Base-by-base conservation (phyloP, 306 rosid species). In the Vachellia pachyceras region DNA sequence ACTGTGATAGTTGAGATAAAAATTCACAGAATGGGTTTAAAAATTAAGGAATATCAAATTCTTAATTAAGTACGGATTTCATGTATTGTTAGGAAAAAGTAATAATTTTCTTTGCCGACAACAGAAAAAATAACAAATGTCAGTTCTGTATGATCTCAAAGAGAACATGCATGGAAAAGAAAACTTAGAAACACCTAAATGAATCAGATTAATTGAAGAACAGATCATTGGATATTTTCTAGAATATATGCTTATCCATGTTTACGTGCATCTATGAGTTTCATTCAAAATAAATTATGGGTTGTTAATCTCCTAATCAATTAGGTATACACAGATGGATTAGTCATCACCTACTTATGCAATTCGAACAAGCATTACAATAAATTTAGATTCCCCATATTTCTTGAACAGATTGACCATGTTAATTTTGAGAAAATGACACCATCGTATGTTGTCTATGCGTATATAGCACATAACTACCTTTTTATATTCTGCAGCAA, bases 211-310 rank as follows among this genome's bases (percentile, higher is more conserved):
- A 29, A 29, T 29, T n/a, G n/a, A 29, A 0, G 49, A 33, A 9
- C 47, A n/a, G n/a, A n/a, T n/a, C n/a, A n/a, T n/a, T n/a, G n/a
- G n/a, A n/a, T 39, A 39, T 20, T n/a, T n/a, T 66, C 52, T 18
- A 22, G 49, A 10, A 69, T 29, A 29, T 29, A 29, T 42, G 49
- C 15, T 9, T 17, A 3, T 20, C 15, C 52, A 69, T 54, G 60
- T 54, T 39, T 69, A 22, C 74, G 74, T 69, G 74, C 65, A 22
- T 57, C 64, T 22, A 41, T 69, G 36, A 29, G n/a, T 69, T 22
- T 69, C 73, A 2, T 41, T 69, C 18, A 20, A 10, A 69, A 41
- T 39, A 40, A 68, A n/a, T 67, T 10, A 41, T 39, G 73, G 29
- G n/a, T 39, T 17, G 42, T 17, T 67, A 67, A 22, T 41, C 40